Conservation (phyloP, 1,139 yeast species). For the Pichia sp. region DNA sequence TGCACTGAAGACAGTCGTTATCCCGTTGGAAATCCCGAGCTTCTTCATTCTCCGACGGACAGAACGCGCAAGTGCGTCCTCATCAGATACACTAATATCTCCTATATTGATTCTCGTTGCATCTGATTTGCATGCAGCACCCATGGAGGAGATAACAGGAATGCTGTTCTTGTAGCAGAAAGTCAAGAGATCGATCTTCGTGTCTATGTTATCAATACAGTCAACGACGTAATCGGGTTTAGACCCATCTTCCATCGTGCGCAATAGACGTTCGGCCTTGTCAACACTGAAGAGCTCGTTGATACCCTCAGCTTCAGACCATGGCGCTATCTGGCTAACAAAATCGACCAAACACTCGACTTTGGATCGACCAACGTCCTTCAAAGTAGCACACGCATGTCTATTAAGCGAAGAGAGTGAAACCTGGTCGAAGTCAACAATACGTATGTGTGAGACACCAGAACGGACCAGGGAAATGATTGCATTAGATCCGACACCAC, state of each 20-base stretch:
- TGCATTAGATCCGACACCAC: constrained; percentile 98
- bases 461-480: constrained; percentile 89
- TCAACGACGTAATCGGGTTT: constrained; percentile 75
- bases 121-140: constrained; percentile 91
- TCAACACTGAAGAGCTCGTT: constrained; percentile 74
- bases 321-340: constrained; percentile 73
- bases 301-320: constrained; percentile 76
- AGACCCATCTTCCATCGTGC: constrained; percentile 40
- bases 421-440: constrained; percentile 94
- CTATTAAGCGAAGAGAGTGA: constrained; percentile 86
- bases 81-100: constrained; percentile 75
- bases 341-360: constrained; percentile 72
- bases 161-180: constrained; percentile 60
- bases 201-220: constrained; percentile 93
- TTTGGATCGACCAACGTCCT: constrained; percentile 88
- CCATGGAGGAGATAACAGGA: constrained; percentile 82
- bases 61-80: constrained; percentile 87
- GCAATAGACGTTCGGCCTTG: constrained; percentile 51
- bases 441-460: constrained; percentile 72
- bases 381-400: constrained; percentile 85
- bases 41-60: constrained; percentile 80
- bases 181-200: constrained; percentile 82
- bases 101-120: constrained; percentile 78
- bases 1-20: constrained; percentile 86
- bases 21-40: constrained; percentile 68